Base-by-base conservation (phyloP, 106 monocot species). In the Platanthera guangdongensis region DNA sequence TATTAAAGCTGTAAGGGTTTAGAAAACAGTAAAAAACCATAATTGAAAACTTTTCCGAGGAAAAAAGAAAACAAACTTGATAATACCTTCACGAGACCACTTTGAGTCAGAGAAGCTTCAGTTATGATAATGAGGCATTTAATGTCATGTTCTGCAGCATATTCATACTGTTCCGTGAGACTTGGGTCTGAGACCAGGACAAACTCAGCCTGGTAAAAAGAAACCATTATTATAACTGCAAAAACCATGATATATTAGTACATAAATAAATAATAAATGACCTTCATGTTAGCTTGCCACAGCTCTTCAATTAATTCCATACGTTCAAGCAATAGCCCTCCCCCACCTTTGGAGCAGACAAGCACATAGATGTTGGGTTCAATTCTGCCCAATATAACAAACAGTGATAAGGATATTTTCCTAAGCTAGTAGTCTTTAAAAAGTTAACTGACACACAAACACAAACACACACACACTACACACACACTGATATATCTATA, bases 261-360 rank as follows among this genome's bases (percentile, higher is more conserved):
- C 9, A 62, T n/a, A 70, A 39, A 39, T 39, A 39, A 39, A n/a
- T n/a, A 14, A 13, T 50, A 7, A 22, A 5, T 54, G 16, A 94
- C 97, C 91, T 88, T 99, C 47, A 99, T 86, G 74, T 94, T 92
- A 9, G 89, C 94, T 80, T 92, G 72, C 97, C 97, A 99, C 69
- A 99, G 78, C 53, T 99, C 94, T 59, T 85, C 84, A 78, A 90
- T 92, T 65, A 99, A 75, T 75, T 94, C 97, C 97, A 99, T 92
- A 30, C 99, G 91, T 59, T 91, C 94, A 57, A 81, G 71, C 72
- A 99, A 75, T 59, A 99, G 86, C 48, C 99, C 99, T 75, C 99
- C 94, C 11, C 99, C 94, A 47, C 97, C 94, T 84, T 80, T 92
- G 73, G 99, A 91, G 86, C 99, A 99, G 11, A 99, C 89, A 83